Evolutionary conservation across 2,329 filamentous ascomycete genomes (phyloP).

Genomic region (Neurospora crassa): DNA sequence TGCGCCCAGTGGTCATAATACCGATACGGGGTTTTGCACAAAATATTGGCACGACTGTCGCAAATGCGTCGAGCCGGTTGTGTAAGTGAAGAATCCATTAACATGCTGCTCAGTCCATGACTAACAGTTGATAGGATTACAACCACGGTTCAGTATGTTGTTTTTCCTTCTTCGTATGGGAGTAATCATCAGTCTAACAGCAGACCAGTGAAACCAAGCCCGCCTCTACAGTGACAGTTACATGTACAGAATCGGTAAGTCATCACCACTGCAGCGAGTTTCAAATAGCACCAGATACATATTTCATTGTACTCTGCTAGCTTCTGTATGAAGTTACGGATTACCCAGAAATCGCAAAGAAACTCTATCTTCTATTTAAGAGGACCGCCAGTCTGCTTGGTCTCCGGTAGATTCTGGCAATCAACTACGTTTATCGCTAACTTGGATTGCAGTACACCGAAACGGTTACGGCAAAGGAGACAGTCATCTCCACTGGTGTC

Average conservation of each 20-base stretch:
- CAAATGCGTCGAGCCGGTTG: background rate
- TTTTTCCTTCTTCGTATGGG: background rate
- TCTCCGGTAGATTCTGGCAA: background rate
- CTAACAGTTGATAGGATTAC: background rate
- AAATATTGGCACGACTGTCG: background rate
- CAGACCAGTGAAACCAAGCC: background rate
- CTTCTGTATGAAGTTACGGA: background rate
- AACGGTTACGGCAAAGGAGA: constrained; percentile 1
- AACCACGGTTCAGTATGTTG: background rate
- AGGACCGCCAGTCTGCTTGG: background rate
- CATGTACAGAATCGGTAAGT: background rate
- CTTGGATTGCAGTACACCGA: background rate
- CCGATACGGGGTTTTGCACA: background rate
- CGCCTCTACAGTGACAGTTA: background rate
- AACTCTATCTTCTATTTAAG: background rate
- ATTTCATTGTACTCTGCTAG: background rate
- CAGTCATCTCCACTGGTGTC: constrained; percentile 1
- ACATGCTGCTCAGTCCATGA: background rate
- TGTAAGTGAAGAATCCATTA: background rate
- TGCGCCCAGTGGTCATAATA: background rate
- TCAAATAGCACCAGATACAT: background rate
- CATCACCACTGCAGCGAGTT: background rate
- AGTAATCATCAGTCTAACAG: background rate
- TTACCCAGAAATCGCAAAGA: background rate
- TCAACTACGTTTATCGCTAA: background rate